A percentile compares a stretch with the other conserved stretches of the same genome.
Conservation (phyloP, 2,329 filamentous ascomycete species). For the Arthrobotrys megalospora region DNA sequence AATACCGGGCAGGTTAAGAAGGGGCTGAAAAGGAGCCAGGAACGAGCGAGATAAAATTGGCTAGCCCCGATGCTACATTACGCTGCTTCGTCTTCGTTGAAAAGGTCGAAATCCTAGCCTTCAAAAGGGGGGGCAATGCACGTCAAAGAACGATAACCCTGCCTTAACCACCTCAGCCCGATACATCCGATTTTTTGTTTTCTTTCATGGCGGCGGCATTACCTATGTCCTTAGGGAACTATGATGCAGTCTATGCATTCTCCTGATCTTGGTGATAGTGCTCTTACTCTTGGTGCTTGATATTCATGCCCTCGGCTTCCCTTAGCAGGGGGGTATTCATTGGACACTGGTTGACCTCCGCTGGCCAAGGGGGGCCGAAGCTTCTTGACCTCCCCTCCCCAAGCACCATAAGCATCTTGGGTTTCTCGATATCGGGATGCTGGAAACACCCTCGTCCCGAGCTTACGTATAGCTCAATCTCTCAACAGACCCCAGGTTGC, state of each 20-base stretch:
- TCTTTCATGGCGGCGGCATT: constrained; percentile 10
- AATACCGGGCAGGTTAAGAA: constrained; percentile 41
- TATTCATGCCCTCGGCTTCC: constrained; percentile 36
- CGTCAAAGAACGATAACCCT: constrained; percentile 35
- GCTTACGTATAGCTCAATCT: constrained; percentile 50
- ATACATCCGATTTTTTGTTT: constrained; percentile 11
- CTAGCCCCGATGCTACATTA: constrained; percentile 50
- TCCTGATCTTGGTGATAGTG: constrained; percentile 25
- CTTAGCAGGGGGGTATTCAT: constrained; percentile 53
- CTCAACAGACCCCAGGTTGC: background rate
- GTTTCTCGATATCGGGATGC: constrained; percentile 27
- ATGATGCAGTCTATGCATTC: constrained; percentile 28
- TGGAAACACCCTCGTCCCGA: constrained; percentile 37
- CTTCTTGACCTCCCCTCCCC: constrained; percentile 42
- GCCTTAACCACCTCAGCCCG: constrained; percentile 20
- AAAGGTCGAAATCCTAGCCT: constrained; percentile 28
- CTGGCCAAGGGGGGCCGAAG: constrained; percentile 41
- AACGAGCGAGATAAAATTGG: constrained; percentile 59
- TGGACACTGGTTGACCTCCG: constrained; percentile 30
- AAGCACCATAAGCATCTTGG: constrained; percentile 44
- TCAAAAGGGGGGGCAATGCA: constrained; percentile 42
- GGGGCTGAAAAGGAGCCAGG: constrained; percentile 47
- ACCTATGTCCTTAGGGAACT: background rate
- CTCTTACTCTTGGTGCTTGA: constrained; percentile 24
- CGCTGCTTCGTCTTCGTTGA: constrained; percentile 28